Conservation (phyloP, 768 basidiomycete genomes). For the Mycena sanguinolenta region DNA sequence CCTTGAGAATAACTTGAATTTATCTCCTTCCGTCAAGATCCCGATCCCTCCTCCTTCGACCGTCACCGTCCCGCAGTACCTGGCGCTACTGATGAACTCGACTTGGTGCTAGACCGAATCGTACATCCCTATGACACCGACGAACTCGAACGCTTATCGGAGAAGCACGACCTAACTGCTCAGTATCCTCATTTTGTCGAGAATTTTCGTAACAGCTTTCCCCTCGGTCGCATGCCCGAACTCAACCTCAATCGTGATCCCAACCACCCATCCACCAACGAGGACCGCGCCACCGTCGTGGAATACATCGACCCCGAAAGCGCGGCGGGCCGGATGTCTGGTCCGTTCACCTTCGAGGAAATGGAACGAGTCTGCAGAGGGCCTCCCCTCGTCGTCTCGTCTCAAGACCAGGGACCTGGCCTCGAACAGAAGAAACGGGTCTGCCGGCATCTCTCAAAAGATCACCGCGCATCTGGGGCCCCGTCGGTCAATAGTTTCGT, state of each 20-base stretch:
- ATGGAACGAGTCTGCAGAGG: constrained; percentile 40
- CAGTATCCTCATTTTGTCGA: constrained; percentile 45
- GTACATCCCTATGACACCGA: constrained; percentile 46
- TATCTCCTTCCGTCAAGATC: too few relatives aligned
- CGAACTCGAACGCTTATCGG: constrained; percentile 43
- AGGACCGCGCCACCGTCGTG: neutral
- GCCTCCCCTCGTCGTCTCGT: constrained; percentile 38
- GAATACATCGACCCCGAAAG: constrained; percentile 31
- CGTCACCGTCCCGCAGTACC: neutral
- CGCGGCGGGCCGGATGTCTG: constrained; percentile 12
- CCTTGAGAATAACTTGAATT: neutral
- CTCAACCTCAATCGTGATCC: constrained; percentile 12
- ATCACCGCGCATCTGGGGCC: neutral
- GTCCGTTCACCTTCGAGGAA: constrained; percentile 21
- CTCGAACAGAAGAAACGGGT: constrained; percentile 33
- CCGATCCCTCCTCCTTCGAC: too few relatives aligned
- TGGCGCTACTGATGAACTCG: neutral
- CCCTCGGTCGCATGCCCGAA: constrained; percentile 45
- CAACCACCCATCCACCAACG: constrained; percentile 26
- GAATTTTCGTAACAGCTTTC: constrained; percentile 49
- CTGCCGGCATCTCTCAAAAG: constrained; percentile 38
- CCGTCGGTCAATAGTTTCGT: constrained; percentile 36
- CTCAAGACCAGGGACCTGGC: constrained; percentile 29
- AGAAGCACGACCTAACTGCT: constrained; percentile 35
- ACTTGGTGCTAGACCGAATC: constrained; percentile 38